Base-by-base conservation (phyloP, 495 filamentous ascomycete species). In the Annulohypoxylon maeteangense region DNA sequence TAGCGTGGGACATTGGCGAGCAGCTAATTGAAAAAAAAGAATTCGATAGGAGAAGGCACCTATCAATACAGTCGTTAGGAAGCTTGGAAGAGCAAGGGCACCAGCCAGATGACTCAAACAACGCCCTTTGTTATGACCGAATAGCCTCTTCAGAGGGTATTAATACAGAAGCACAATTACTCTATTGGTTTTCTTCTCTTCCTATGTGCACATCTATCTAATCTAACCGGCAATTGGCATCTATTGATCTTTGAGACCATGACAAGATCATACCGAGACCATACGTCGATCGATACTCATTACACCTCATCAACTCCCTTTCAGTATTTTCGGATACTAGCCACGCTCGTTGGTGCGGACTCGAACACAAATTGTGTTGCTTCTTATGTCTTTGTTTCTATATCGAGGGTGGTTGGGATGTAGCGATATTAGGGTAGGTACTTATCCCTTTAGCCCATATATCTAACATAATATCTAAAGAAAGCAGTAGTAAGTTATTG, bases 1-100 rank as follows among this genome's bases (percentile, higher is more conserved):
- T 18, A 48, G 48, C 55, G 50, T 47, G 14, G 64, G 48, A 7
- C 25, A 22, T 38, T 7, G 42, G 42, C 7, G 11, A 67, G 16
- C 2, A 53, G 23, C 6, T 42, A 18, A 51, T 10, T 50, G n/a
- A 22, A n/a, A 20, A 53, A 27, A 38, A 27, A 29, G 36, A 22
- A 29, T 31, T 45, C 23, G 22, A 38, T 18, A n/a, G 45, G 38
- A 29, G n/a, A 25, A 34, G 32, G 4, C 8, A 51, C 20, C 20
- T 40, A 18, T 51, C 59, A 62, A 11, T 31, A 32, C 55, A n/a
- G 48, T 53, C 23, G 25, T 11, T 31, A 44, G 40, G 16, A 44
- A 44, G 4, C n/a, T 18, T 20, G 40, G 40, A 18, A 44, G n/a
- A 25, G 48, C 31, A 16, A 47, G 44, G 48, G 16, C 48, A 53